A percentile compares a stretch with the other conserved stretches of the same genome.
Conservation (phyloP, 805 yeast species). For the Kazachstania taianensis region DNA sequence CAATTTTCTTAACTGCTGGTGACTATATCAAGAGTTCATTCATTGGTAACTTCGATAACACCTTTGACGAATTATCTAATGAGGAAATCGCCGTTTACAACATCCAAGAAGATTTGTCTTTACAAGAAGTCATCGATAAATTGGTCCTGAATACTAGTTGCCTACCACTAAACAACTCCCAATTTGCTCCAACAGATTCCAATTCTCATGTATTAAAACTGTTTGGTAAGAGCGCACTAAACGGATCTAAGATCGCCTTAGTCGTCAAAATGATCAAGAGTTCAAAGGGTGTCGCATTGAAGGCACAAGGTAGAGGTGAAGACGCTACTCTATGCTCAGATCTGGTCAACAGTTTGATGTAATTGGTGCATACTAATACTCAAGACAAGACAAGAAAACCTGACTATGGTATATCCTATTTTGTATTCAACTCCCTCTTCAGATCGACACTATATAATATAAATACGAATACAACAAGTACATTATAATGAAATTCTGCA, state of each 20-base stretch:
- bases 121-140: conserved; percentile 49
- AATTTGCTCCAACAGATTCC: conserved; percentile 46
- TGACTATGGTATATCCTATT: neutral
- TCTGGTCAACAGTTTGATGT: conserved; percentile 23
- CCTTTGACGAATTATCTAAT: conserved; percentile 61
- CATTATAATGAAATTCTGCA: too few relatives aligned
- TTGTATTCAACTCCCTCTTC: neutral
- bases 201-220: conserved; percentile 63
- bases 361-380: conserved; percentile 1
- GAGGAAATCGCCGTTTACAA: conserved; percentile 62
- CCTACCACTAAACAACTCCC: conserved; percentile 68
- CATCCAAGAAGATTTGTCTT: conserved; percentile 37
- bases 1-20: conserved; percentile 58
- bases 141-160: conserved; percentile 46
- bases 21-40: conserved; percentile 74
- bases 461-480: too few relatives aligned
- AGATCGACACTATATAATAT: too few relatives aligned
- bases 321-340: conserved; percentile 30
- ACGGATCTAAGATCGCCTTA: conserved; percentile 36
- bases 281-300: conserved; percentile 40
- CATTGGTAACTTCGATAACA: conserved; percentile 61
- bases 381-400: neutral
- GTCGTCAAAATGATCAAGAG: conserved; percentile 47
- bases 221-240: conserved; percentile 57
- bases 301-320: conserved; percentile 49